Evolutionary conservation across 345 rosid genomes (phyloP), one percentile per base, ranked within the genome.

Genomic region (Leavenworthia alabamica): DNA sequence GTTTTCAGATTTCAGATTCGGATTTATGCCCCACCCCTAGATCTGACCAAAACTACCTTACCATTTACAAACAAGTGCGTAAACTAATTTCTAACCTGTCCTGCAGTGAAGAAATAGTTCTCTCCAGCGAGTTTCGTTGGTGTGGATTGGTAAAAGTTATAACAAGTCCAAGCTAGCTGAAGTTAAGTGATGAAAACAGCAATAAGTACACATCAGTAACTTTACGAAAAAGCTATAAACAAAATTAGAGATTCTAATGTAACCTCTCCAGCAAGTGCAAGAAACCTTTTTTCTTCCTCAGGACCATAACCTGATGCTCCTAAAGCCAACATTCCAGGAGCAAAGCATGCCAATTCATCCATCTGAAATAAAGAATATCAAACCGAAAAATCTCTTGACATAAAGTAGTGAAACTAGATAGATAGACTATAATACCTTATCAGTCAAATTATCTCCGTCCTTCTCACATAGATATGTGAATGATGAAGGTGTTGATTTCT

Each of bases 131-230:
- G 75, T 74, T 90, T 94, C 12, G 99, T 86, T 16, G 89, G 87
- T 37, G 99, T 88, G 26, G 89, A 86, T 64, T 86, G 95, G 74
- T 94, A 90, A 72, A 94, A 94, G 77, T 87, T 94, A 71, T 88
- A 94, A 78, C 99, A 94, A 12, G 99, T 94, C 95, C 95, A 88
- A 4, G 89, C 96, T 76, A 94, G 99, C 97, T 94, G n/a, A n/a
- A 80, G 16, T 49, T 7, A 47, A 35, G 17, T 29, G 2, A 13
- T 12, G 22, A 7, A 20, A 35, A 35, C 27, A 13, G 5, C 17
- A 58, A 31, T 59, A 66, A 73, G 39, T 29, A 46, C 5, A 49
- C n/a, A n/a, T 39, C 14, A 35, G 54, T 44, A 29, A 46, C 32
- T 13, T 16, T 9, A 58, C n/a, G n/a, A 3, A 43, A 31, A 56